Conservation (phyloP, 371 early-diverging fungal species). For the Apophysomyces sp. region DNA sequence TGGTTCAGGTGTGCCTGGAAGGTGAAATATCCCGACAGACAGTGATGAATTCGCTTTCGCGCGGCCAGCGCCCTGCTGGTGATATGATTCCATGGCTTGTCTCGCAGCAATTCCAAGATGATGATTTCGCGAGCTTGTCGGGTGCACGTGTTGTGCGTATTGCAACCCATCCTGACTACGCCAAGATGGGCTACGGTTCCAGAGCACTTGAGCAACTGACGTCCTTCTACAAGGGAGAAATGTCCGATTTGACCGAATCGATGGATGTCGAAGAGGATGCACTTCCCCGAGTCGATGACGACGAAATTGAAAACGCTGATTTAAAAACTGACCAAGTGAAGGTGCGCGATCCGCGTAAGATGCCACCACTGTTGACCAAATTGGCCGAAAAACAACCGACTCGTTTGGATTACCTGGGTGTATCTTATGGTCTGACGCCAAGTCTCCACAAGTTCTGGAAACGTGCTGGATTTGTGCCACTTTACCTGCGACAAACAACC, state of each 20-base stretch:
- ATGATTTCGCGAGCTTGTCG: slow-evolving; percentile 90
- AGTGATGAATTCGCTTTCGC: slow-evolving; percentile 79
- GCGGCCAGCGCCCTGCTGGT: slow-evolving; percentile 89
- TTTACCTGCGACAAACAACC: slow-evolving; percentile 96
- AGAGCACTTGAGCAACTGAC: slow-evolving; percentile 84
- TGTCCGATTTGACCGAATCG: slow-evolving; percentile 66
- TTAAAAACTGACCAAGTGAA: slow-evolving; percentile 77
- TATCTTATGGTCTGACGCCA: slow-evolving; percentile 94
- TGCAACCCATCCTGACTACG: slow-evolving; percentile 98
- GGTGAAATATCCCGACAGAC: slow-evolving; percentile 90
- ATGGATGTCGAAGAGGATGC: slow-evolving; percentile 45
- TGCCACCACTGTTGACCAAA: slow-evolving; percentile 89
- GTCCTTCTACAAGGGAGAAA: slow-evolving; percentile 85
- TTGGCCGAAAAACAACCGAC: slow-evolving; percentile 79
- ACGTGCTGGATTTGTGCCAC: slow-evolving; percentile 86
- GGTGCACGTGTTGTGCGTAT: slow-evolving; percentile 99
- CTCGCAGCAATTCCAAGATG: slow-evolving; percentile 96
- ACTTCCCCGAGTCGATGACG: slow-evolving; percentile 55
- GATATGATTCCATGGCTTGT: slow-evolving; percentile 99
- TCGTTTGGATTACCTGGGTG: slow-evolving; percentile 95
- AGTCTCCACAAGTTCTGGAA: slow-evolving; percentile 97
- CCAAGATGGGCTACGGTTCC: slow-evolving; percentile 97
- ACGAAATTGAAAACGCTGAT: slow-evolving; percentile 64
- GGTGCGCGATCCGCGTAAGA: slow-evolving; percentile 82
- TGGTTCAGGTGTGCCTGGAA: slow-evolving; percentile 94